Evolutionary conservation across 2,329 filamentous ascomycete genomes (phyloP), one percentile per base, ranked within the genome.

Genomic region (Fusarium lyarnte): DNA sequence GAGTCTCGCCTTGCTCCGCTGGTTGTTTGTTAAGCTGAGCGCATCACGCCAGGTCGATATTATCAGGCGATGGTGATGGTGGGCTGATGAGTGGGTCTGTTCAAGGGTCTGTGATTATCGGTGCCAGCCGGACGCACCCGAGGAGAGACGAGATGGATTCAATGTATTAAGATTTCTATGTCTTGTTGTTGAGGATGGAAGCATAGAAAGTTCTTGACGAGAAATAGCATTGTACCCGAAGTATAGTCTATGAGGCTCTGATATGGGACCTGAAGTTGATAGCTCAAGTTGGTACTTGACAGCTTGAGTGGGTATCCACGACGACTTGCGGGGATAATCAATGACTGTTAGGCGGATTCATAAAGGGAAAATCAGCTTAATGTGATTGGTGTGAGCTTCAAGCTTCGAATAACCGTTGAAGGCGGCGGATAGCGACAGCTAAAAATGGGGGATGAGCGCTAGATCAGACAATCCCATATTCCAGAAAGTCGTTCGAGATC

Each of bases 1-100:
- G 74, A 77, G 57, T 75, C 74, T 78, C 76, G 76, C 76, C 76
- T 78, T 70, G 68, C 70, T 78, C 76, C 76, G 76, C 69, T 57
- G 25, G 31, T 46, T 46, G 42, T 49, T 63, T 70, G 62, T 73
- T 54, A 70, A 75, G 68, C 66, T 78, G 69, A 78, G 68, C 71
- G 57, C 73, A 78, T 78, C 76, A 78, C 74, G 76, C 76, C 76
- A 78, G 76, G 61, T 74, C 58, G 60, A 63, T 63, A 77, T 72
- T 67, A 78, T 78, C 76, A 78, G 76, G 45, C 75, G 73, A 77
- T 78, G 66, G 58, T 66, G 53, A 71, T 31, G 31, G 67, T 71
- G 59, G 71, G 47, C 71, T 77, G 76, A 78, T 78, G 69, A 66
- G 76, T 78, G 76, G 76, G 72, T 72, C 72, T 65, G 63, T 66